Conservation (phyloP, 139 green algal species). For the Micromonas pusilla region DNA sequence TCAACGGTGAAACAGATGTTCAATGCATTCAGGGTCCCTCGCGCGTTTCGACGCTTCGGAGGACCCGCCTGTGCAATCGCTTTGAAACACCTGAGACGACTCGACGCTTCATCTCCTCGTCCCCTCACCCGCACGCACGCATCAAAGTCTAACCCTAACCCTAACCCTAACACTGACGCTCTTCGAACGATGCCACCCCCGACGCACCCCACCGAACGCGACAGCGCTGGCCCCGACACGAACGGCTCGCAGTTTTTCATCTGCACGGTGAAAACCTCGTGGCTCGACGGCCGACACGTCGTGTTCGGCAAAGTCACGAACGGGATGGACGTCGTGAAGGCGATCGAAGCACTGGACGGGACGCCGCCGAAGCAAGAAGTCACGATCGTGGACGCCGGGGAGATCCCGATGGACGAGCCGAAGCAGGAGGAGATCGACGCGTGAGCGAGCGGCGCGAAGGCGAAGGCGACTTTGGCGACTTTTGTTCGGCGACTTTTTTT, state of each 20-base stretch:
- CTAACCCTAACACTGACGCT: too few relatives aligned
- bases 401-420: conserved; percentile 40
- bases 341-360: conserved; percentile 48
- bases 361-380: conserved; percentile 46
- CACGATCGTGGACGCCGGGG: conserved; percentile 61
- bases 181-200: too few relatives aligned
- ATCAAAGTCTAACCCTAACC: too few relatives aligned
- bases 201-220: conserved; percentile 25
- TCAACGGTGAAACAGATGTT: not conserved
- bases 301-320: conserved; percentile 45
- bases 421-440: not conserved
- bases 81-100: not conserved
- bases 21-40: not conserved
- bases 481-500: too few relatives aligned
- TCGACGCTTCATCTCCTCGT: not conserved
- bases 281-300: conserved; percentile 38
- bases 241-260: conserved; percentile 52
- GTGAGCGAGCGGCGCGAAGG: too few relatives aligned
- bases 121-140: too few relatives aligned
- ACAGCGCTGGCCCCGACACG: conserved; percentile 44
- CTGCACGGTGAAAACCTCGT: conserved; percentile 28
- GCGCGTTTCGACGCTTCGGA: too few relatives aligned
- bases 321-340: conserved; percentile 67
- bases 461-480: too few relatives aligned
- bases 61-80: not conserved